Evolutionary conservation across 2,329 filamentous ascomycete genomes (phyloP).

Genomic region (Neofusicoccum cordaticola): DNA sequence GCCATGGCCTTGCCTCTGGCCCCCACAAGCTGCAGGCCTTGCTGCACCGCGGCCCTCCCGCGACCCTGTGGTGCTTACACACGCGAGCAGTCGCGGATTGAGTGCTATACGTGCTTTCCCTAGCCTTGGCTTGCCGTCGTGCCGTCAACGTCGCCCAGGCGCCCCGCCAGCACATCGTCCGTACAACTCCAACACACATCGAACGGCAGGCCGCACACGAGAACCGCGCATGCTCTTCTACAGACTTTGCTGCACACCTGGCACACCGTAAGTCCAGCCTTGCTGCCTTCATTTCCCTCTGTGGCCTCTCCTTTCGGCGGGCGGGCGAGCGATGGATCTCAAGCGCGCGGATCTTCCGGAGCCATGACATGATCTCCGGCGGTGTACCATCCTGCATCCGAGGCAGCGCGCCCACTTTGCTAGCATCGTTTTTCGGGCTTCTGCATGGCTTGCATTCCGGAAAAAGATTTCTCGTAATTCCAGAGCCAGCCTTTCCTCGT

Average conservation of each 20-base stretch:
- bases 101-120: background rate
- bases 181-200: slow-evolving; percentile 6
- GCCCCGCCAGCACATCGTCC: background rate
- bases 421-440: background rate
- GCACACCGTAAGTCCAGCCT: background rate
- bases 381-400: slow-evolving; percentile 1
- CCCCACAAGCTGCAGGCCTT: background rate
- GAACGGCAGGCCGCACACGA: background rate
- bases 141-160: background rate
- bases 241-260: background rate
- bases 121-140: background rate
- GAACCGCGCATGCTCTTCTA: background rate
- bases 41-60: background rate
- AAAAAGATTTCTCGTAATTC: background rate
- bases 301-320: background rate
- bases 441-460: background rate
- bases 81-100: background rate
- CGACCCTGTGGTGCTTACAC: background rate
- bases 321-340: background rate
- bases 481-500: background rate
- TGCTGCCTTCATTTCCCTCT: background rate
- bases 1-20: background rate
- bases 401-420: background rate
- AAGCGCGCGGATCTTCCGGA: slow-evolving; percentile 7
- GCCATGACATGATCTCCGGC: slow-evolving; percentile 4